Evolutionary conservation across 1,284 basidiomycete species (phyloP), one percentile per base, ranked within the genome.

Genomic region (Microbotryum saponariae): DNA sequence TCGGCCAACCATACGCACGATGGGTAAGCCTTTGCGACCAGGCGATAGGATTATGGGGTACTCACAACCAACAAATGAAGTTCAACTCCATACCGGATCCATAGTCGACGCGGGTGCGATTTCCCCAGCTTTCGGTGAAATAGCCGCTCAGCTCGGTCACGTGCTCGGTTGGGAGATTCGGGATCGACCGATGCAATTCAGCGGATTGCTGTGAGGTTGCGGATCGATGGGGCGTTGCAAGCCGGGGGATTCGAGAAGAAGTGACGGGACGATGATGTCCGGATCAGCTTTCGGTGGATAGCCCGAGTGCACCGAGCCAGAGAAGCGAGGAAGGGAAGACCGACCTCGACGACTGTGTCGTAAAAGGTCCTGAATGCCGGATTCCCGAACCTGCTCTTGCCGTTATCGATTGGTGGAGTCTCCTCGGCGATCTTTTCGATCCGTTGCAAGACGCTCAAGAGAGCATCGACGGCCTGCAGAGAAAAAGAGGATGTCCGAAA

Each of bases 21-120:
- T 31, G 31, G 31, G 31, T 31, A 1, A 31, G 31, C 31, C 1
- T 31, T 31, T 1, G 3, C 3, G 27, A 27, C 56, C 54, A 60
- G 54, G 51, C 20, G 29, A n/a, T n/a, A n/a, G n/a, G n/a, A n/a
- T n/a, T n/a, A n/a, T n/a, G n/a, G n/a, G n/a, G n/a, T n/a, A 80
- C 89, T 72, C 74, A 96, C 91, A 98, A 74, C 93, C 93, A 98
- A 72, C 91, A 97, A 14, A 97, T 69, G 73, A 97, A 98, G 77
- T 97, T 97, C 62, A 98, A 81, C 75, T 99, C 96, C 92, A 97
- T 97, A 2, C 94, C 94, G 72, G 91, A 96, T 10, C 96, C 94
- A 76, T 99, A 99, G 76, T 99, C 96, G 64, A 99, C 93, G 6
- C 94, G 80, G 58, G 87, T 83, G 46, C 87, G 81, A 75, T 90